phyloP scores from a whole-genome alignment of 768 basidiomycete genomes.

The Amanita rimosa region DNA sequence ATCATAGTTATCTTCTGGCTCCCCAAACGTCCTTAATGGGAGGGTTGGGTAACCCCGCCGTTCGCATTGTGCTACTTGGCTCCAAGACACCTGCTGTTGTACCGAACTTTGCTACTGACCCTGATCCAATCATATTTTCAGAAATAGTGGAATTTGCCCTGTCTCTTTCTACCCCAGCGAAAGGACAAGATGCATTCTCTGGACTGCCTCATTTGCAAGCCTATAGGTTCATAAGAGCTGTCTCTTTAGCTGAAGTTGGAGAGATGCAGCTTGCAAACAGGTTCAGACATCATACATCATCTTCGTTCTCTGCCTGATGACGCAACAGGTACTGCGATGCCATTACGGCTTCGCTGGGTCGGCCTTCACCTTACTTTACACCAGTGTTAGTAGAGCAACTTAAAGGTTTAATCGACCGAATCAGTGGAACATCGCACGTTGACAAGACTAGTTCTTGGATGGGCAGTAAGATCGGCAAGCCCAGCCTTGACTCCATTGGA shows the following conservation, averaged over 20 bases:
- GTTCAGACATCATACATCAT: conserved; percentile 25
- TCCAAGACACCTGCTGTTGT: conserved; percentile 41
- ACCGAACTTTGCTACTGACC: conserved; percentile 48
- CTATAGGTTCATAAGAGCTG: conserved; percentile 75
- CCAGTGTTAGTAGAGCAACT: conserved; percentile 60
- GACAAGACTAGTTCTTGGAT: conserved; percentile 86
- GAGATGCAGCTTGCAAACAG: conserved; percentile 65
- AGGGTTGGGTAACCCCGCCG: conserved; percentile 53
- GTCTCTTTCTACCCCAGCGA: conserved; percentile 56
- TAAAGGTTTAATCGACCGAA: conserved; percentile 67
- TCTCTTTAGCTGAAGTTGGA: conserved; percentile 70
- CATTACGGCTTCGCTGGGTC: conserved; percentile 54
- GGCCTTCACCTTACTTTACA: conserved; percentile 58
- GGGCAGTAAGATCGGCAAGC: conserved; percentile 74
- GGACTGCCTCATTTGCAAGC: conserved; percentile 84
- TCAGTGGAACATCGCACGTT: conserved; percentile 57
- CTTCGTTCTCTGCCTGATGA: background rate
- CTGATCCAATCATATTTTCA: conserved; percentile 72
- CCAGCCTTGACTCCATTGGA: conserved; percentile 85
- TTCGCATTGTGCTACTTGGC: conserved; percentile 68
- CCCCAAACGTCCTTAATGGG: conserved; percentile 68
- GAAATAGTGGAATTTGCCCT: conserved; percentile 90
- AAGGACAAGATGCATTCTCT: conserved; percentile 78
- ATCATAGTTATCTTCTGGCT: conserved; percentile 70
- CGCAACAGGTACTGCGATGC: conserved; percentile 81